Conservation (phyloP, 2,329 filamentous ascomycete species). For the Pseudogymnoascus pannorum region DNA sequence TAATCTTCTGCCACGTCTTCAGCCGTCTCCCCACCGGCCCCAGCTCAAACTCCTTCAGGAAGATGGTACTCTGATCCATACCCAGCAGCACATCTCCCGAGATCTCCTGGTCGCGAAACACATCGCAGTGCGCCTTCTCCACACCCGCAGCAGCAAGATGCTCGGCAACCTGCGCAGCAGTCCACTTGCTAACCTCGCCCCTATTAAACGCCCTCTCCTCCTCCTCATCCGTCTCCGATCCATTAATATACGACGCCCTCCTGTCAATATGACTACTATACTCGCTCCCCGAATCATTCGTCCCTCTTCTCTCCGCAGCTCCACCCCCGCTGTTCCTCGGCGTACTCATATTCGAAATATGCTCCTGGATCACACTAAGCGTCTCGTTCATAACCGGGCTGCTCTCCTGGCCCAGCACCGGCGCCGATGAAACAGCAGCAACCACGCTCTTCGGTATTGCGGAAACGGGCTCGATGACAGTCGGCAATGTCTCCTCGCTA, state of each 20-base stretch:
- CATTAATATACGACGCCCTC: slow-evolving; percentile 83
- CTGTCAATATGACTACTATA: slow-evolving; percentile 75
- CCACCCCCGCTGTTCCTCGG: slow-evolving; percentile 31
- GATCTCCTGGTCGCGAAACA: slow-evolving; percentile 94
- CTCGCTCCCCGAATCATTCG: slow-evolving; percentile 78
- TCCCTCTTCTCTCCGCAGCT: slow-evolving; percentile 43
- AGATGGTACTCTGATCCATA: slow-evolving; percentile 92
- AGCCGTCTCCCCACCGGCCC: slow-evolving; percentile 82
- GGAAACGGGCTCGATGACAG: slow-evolving; percentile 25
- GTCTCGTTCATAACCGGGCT: slow-evolving; percentile 89
- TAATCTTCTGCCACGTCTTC: slow-evolving; percentile 96
- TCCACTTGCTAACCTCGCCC: slow-evolving; percentile 73
- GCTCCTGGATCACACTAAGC: slow-evolving; percentile 91
- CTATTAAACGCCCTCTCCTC: slow-evolving; percentile 45
- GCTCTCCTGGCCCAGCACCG: slow-evolving; percentile 43
- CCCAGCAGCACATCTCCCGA: slow-evolving; percentile 85
- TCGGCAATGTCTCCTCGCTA: slow-evolving; percentile 13
- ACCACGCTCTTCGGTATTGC: slow-evolving; percentile 31
- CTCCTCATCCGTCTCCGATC: slow-evolving; percentile 92
- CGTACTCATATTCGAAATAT: slow-evolving; percentile 77
- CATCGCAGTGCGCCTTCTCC: slow-evolving; percentile 83
- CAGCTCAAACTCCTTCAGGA: slow-evolving; percentile 91
- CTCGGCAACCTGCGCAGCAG: slow-evolving; percentile 73
- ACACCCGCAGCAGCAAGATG: slow-evolving; percentile 81
- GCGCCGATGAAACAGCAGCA: slow-evolving; percentile 40